These are phyloP conservation scores for Collybia sp. DNA, from an alignment of 768 basidiomycete genomes.

Conservation along the genomic window DNA sequence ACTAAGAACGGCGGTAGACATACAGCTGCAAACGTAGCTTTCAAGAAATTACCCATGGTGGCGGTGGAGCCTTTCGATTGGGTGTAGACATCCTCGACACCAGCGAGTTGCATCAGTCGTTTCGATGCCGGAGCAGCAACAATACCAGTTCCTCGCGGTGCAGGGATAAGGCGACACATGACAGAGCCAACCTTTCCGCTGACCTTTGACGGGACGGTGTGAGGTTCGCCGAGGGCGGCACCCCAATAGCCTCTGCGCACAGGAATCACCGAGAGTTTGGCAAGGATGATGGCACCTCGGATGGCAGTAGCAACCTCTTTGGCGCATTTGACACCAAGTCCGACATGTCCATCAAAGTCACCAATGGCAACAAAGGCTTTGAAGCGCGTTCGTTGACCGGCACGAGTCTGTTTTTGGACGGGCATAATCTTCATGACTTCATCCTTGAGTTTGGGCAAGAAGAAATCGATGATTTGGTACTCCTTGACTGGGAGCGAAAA, in stretches of 20 bases:
- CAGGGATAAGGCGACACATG: constrained; percentile 98
- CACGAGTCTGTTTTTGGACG: constrained; percentile 99
- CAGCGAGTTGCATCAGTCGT: constrained; percentile 94
- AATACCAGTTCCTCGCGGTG: constrained; percentile 98
- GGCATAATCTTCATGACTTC: constrained; percentile 99
- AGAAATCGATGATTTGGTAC: constrained; percentile 98
- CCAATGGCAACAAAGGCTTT: constrained; percentile 99
- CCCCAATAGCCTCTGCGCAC: constrained; percentile 99
- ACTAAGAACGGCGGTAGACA: constrained; percentile 20
- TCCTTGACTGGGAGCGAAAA: constrained; percentile 99
- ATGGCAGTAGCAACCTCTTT: constrained; percentile 99
- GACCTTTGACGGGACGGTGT: constrained; percentile 98
- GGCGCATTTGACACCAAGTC: constrained; percentile 98
- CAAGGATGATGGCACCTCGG: constrained; percentile 98
- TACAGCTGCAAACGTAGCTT: constrained; percentile 92
- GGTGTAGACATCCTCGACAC: constrained; percentile 97
- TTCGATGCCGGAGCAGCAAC: constrained; percentile 98
- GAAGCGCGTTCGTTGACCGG: constrained; percentile 99
- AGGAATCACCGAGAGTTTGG: constrained; percentile 96
- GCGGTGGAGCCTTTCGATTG: constrained; percentile 98
- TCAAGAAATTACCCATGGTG: constrained; percentile 99
- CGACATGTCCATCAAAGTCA: constrained; percentile 97
- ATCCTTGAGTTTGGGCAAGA: constrained; percentile 99
- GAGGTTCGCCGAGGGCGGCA: constrained; percentile 96
- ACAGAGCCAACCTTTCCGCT: constrained; percentile 98